Percentiles rank a stretch among this genome's conserved stretches.
Evolutionary conservation across 164 flowering plant genomes (phyloP).

Genomic region (Tinospora cordifolia): DNA sequence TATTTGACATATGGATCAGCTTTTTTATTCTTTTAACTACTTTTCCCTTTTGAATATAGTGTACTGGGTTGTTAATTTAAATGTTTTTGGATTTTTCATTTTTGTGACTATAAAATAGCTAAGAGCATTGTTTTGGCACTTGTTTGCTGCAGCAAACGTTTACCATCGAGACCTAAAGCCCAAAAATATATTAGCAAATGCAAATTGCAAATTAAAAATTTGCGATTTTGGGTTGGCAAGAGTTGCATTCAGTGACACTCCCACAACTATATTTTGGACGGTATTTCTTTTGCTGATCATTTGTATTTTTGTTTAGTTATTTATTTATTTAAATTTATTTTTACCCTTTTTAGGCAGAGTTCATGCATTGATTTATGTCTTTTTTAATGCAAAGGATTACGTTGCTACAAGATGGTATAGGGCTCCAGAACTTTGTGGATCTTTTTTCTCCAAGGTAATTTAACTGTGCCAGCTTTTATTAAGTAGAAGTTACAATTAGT

Average conservation of each 20-base stretch:
- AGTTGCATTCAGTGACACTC: slow-evolving; percentile 80
- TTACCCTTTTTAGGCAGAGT: neutral
- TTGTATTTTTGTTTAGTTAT: neutral
- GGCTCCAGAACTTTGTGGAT: slow-evolving; percentile 95
- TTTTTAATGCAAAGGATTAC: slow-evolving; percentile 53
- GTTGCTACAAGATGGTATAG: slow-evolving; percentile 99
- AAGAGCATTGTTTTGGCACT: slow-evolving; percentile 15
- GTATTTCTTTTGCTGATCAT: slow-evolving; percentile 28
- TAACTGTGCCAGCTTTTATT: neutral
- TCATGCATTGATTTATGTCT: neutral
- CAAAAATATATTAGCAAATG: slow-evolving; percentile 89
- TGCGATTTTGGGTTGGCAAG: slow-evolving; percentile 95
- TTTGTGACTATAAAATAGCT: slow-evolving; percentile 7
- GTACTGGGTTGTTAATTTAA: neutral
- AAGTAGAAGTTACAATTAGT: neutral
- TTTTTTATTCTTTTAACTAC: neutral
- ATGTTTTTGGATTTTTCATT: neutral
- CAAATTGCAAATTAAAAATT: slow-evolving; percentile 85
- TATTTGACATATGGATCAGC: neutral
- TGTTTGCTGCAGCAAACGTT: slow-evolving; percentile 36
- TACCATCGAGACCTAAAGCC: slow-evolving; percentile 91
- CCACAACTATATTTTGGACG: slow-evolving; percentile 86
- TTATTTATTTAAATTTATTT: neutral
- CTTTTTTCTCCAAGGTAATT: slow-evolving; percentile 95
- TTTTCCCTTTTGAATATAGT: neutral